Evolutionary conservation across 179 eudicot genomes (phyloP), one percentile per base, ranked within the genome.

Genomic region (Silene coronaria): DNA sequence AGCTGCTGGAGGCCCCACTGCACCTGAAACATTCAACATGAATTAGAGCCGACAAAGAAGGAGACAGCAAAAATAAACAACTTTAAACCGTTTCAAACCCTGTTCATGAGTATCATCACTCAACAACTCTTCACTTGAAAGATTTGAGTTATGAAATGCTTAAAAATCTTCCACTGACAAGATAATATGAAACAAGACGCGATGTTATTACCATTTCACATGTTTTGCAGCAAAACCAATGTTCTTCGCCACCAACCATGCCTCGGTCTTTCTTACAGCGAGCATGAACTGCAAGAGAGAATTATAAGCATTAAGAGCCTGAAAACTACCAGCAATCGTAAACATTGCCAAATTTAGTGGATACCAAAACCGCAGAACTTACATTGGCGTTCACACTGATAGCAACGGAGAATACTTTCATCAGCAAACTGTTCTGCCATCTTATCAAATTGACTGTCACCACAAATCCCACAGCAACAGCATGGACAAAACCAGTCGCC

Each of bases 401-500:
- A 70, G 72, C 99, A 96, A 59, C 72, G 69, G 27, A 85, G 83
- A 78, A 82, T 16, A 28, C 80, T 85, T 55, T 75, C 72, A 26
- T 87, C 87, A 13, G 67, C 45, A 30, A 72, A 61, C 6, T 55
- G 74, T 68, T 75, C 87, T 10, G 62, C 59, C 71, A 73, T 73
- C 68, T 60, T 71, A 75, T 74, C 83, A 74, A 81, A 72, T 68
- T 64, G 42, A 73, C 85, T 77, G 78, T 78, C 67, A 74, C 88
- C 86, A 81, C 99, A 96, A 78, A 85, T 80, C 74, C 83, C 88
- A 80, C 99, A 96, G 74, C 98, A 88, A 82, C 99, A 96, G 13
- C 91, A 88, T 36, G 97, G 90, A 73, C 99, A 96, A 79, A 87
- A 96, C 99, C 99, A 96, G 76, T 91, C 96, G 66, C 97, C 98